A percentile compares a stretch with the other conserved stretches of the same genome.
These are phyloP conservation scores for Benincasa hispida DNA, from an alignment of 306 rosid species.

Conservation along the genomic window DNA sequence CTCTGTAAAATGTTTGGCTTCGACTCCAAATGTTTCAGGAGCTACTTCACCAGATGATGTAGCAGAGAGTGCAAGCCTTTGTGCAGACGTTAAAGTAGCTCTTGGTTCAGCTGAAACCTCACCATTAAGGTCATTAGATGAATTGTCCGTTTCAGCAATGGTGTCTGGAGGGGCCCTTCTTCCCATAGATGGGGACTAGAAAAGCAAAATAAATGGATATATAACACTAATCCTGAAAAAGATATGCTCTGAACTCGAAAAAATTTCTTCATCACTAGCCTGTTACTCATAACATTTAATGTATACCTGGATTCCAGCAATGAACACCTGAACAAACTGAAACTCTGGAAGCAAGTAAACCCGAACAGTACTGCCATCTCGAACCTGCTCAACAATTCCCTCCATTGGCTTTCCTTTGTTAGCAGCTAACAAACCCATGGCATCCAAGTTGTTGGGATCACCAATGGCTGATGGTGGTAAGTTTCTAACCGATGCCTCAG, in stretches of 20 bases:
- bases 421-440: conserved; percentile 60
- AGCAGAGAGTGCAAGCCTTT: conserved; percentile 74
- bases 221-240: not conserved
- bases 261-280: not conserved
- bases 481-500: conserved; percentile 60
- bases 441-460: conserved; percentile 73
- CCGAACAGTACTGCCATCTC: conserved; percentile 84
- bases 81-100: conserved; percentile 84
- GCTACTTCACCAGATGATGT: conserved; percentile 33
- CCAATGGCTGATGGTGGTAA: conserved; percentile 88
- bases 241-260: not conserved
- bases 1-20: conserved; percentile 95
- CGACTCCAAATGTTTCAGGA: conserved; percentile 73
- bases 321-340: conserved; percentile 88
- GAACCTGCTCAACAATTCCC: conserved; percentile 86
- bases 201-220: not conserved
- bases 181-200: conserved; percentile 88
- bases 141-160: conserved; percentile 40
- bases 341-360: conserved; percentile 79
- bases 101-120: conserved; percentile 58
- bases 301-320: conserved; percentile 85
- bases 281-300: not conserved
- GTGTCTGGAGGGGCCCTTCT: conserved; percentile 59
- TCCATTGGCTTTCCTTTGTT: conserved; percentile 82
- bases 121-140: conserved; percentile 47